Base-by-base conservation (phyloP, 176 grass and related monocot species). In the Zoysia pacifica region DNA sequence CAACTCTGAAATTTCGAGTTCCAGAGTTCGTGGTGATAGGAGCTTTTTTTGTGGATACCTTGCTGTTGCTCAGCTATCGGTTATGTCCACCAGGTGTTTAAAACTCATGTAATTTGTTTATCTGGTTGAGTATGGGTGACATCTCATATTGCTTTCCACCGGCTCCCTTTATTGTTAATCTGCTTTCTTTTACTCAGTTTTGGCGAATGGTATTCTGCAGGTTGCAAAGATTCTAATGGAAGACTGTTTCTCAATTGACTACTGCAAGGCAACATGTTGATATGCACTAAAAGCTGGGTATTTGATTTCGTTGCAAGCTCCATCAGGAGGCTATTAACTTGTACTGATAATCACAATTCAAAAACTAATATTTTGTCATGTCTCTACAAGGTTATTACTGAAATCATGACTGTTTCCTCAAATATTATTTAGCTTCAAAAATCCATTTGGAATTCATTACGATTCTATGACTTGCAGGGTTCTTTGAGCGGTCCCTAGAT, bases 181-280 rank as follows among this genome's bases (percentile, higher is more conserved):
- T 68, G 20, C 11, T 83, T 75, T 48, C 2, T 14, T 67, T 14
- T 38, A 15, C n/a, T 66, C 49, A 18, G 38, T 76, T 70, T 71
- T 75, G 48, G 36, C 44, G 19, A 62, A 61, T 70, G 39, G 1
- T 52, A 11, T 49, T 54, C 36, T 77, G 55, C 80, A 99, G 96
- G 96, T 99, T 43, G 92, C 96, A 61, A 91, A 86, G 84, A 91
- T 95, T 69, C 86, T 99, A 65, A 93, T 99, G 93, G 0, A 99
- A 99, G 73, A 91, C 90, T 3, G 82, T 99, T 39, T 73, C 92
- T 81, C 93, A 91, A 81, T 84, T 99, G 78, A 76, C 83, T 48
- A 82, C 96, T 58, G 90, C 90, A 72, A 91, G 88, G 66, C 79
- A 88, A 70, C 96, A 92, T 76, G 90, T 99, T 15, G 96, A 93